Conservation (phyloP, 2,329 filamentous ascomycete genomes). For the Zymoseptoria pseudotritici region DNA sequence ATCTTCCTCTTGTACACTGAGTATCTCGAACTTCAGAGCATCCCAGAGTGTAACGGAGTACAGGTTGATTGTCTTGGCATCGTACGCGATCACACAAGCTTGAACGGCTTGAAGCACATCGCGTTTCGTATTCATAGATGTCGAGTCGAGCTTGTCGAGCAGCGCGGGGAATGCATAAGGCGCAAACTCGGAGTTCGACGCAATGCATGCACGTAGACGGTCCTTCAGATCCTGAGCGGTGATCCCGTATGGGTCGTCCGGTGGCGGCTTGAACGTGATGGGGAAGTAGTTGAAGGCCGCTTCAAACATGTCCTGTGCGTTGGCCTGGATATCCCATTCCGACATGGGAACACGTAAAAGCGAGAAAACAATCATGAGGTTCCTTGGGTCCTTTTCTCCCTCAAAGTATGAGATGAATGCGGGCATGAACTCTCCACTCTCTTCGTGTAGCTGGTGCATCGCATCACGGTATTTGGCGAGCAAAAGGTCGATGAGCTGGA, state of each 20-base stretch:
- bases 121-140: slow-evolving; percentile 60
- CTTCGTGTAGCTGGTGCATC: slow-evolving; percentile 49
- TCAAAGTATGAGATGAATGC: slow-evolving; percentile 58
- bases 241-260: slow-evolving; percentile 62
- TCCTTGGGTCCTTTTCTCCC: slow-evolving; percentile 62
- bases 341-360: slow-evolving; percentile 59
- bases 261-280: slow-evolving; percentile 62
- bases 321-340: slow-evolving; percentile 57
- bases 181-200: slow-evolving; percentile 56
- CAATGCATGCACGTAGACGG: slow-evolving; percentile 56
- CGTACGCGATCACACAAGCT: slow-evolving; percentile 54
- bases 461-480: slow-evolving; percentile 54
- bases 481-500: slow-evolving; percentile 54
- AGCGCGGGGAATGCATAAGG: slow-evolving; percentile 60
- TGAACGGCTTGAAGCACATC: slow-evolving; percentile 58
- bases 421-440: slow-evolving; percentile 48
- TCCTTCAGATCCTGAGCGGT: slow-evolving; percentile 62
- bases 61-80: slow-evolving; percentile 50
- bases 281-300: slow-evolving; percentile 66
- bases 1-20: slow-evolving; percentile 60
- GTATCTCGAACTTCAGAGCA: slow-evolving; percentile 60
- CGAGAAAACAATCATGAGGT: slow-evolving; percentile 64
- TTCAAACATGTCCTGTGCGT: slow-evolving; percentile 58
- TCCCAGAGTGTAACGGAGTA: slow-evolving; percentile 63
- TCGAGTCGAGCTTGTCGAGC: slow-evolving; percentile 62